phyloP scores from a whole-genome alignment of 169 alveolate species.

The Cryptosporidium andersoni region DNA sequence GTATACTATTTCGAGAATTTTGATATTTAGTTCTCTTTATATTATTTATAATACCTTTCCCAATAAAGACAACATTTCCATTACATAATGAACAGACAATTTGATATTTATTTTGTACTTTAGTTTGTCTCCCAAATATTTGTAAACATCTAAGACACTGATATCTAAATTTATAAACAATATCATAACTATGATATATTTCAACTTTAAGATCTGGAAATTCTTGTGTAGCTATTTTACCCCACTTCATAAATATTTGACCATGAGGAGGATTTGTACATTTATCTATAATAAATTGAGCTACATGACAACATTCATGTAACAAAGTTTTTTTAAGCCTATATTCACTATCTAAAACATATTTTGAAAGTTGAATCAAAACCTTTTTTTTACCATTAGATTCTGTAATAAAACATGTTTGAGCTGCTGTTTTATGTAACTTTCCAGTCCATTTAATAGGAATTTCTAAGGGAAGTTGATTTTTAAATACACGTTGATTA shows the following conservation, averaged over 20 bases:
- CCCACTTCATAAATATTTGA: slow-evolving; percentile 65
- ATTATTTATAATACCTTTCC: slow-evolving; percentile 36
- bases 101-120: slow-evolving; percentile 20
- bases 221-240: slow-evolving; percentile 54
- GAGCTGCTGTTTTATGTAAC: slow-evolving; percentile 67
- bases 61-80: slow-evolving; percentile 29
- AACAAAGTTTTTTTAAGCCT: slow-evolving; percentile 47
- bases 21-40: background rate
- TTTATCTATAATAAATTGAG: slow-evolving; percentile 48
- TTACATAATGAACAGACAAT: slow-evolving; percentile 51
- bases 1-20: background rate
- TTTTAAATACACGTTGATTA: slow-evolving; percentile 35
- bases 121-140: slow-evolving; percentile 69
- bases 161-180: slow-evolving; percentile 54
- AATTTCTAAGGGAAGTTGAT: slow-evolving; percentile 41
- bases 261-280: slow-evolving; percentile 70
- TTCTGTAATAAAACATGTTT: slow-evolving; percentile 49
- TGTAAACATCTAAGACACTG: slow-evolving; percentile 57
- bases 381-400: slow-evolving; percentile 23
- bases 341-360: slow-evolving; percentile 63
- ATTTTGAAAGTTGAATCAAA: slow-evolving; percentile 43
- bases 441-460: slow-evolving; percentile 71
- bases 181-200: slow-evolving; percentile 58
- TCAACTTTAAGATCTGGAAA: slow-evolving; percentile 64
- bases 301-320: slow-evolving; percentile 71